Evolutionary conservation across 805 yeast species (phyloP), one percentile per base, ranked within the genome.

Genomic region (Candida boleticola): DNA sequence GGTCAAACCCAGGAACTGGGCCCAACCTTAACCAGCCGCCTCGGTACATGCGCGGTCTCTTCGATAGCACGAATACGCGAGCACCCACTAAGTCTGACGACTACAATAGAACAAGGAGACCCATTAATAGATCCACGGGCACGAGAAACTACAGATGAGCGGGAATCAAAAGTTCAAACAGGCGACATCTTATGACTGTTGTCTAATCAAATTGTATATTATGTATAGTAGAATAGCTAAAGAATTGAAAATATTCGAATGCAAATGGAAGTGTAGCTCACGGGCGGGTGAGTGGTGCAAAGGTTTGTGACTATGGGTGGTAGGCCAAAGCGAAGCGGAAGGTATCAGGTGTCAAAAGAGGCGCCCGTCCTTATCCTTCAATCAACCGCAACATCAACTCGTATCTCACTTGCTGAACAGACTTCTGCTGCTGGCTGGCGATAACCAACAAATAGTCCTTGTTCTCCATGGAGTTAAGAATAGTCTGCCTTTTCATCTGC

Each of bases 11-110:
- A 16, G 21, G 35, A 21, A 37, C 32, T 10, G 57, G 58, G 3
- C 75, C 75, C n/a, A 66, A 70, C 43, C 58, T 70, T 30, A 58
- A 69, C 53, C 75, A 70, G 49, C 66, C 71, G 1, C 74, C 74
- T 9, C 54, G 75, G 38, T 70, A 68, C 52, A 57, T 68, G 66
- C 51, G 60, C 16, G 73, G 71, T 3, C 57, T 68, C 19, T 64
- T 64, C 44, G 67, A 61, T 29, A 50, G 49, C 18, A 44, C 44
- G 13, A 47, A 37, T 21, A 46, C 51, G 13, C 23, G 41, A 16
- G 37, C 35, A 13, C 35, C n/a, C n/a, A n/a, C n/a, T n/a, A n/a
- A n/a, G n/a, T n/a, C n/a, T n/a, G n/a, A n/a, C n/a, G n/a, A n/a
- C n/a, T n/a, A n/a, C n/a, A n/a, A 19, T 23, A 35, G 40, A 14